Evolutionary conservation across 768 basidiomycete genomes (phyloP), one percentile per base, ranked within the genome.

Genomic region (Saitozyma sp.): DNA sequence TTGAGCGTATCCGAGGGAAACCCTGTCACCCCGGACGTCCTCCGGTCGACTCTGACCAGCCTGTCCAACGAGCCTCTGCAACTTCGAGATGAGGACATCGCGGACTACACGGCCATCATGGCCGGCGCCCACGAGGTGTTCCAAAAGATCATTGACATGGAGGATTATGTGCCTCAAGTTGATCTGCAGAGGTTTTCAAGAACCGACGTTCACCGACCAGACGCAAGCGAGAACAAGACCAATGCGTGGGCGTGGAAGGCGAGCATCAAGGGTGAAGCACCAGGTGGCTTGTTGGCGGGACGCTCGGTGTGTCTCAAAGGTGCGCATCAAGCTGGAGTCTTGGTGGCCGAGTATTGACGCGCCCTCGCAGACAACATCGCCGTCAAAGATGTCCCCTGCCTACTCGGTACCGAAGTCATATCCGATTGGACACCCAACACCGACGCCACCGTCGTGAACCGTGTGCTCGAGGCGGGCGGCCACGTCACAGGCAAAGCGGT

Each of bases 401-500:
- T 78, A 19, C 75, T 83, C 57, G 83, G 83, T 11, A 82, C 82
- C 39, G 66, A 70, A 13, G 78, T 78, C 2, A 73, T 80, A 56
- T 59, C 69, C 16, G 73, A 78, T 54, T 81, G 69, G 62, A 29
- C 67, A 37, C 78, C 77, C 17, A 50, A 50, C 10, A 56, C 59
- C 62, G 83, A 83, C 65, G 83, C 83, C 1, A 82, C 81, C 0
- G 76, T 83, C 6, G 82, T 82, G 13, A 82, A 79, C 9, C 79
- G 83, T n/a, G 71, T 83, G 7, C 77, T 83, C 2, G 80, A 82
- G 55, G 74, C 79, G 3, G 83, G 82, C 8, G 82, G 79, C 7
- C 74, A 68, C 3, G 72, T 81, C 50, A 63, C 69, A 38, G 80
- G 81, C 1, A 81, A 81, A 61, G 79, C 77, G n/a, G 77, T 77